Evolutionary conservation across 805 yeast species (phyloP), one percentile per base, ranked within the genome.

Genomic region (Candida insectalens): DNA sequence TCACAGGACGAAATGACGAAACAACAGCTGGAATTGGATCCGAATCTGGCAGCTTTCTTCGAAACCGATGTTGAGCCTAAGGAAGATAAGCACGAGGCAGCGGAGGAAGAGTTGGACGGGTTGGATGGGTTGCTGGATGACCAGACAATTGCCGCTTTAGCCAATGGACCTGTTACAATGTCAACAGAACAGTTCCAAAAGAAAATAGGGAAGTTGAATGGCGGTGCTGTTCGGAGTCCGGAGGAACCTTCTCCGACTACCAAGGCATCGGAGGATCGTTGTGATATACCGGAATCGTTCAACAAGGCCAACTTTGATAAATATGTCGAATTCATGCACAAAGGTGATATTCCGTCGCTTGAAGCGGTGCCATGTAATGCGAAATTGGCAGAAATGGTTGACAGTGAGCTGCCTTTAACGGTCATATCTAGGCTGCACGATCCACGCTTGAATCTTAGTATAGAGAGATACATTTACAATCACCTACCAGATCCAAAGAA

Each of bases 381-480:
- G 6, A 32, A 29, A 14, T 32, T 53, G 4, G 33, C 34, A 3
- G 38, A 42, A 1, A 19, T 51, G 3, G 48, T 38, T 2, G 21
- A 26, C 8, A 34, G 40, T 1, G 34, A 35, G 1, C 13, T 46
- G n/a, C 78, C 84, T 4, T 56, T 77, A 14, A 61, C 77, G 2
- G 63, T 83, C 22, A 51, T 78, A 1, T 74, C 95, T 1, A 58
- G 58, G 18, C 61, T 80, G 8, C 51, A 59, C 3, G 69, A 81
- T 44, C 97, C 97, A 2, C 75, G 64, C 46, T 45, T 74, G 33
- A 92, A 92, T 49, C 60, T 92, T 12, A 85, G 96, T 2, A 46
- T 87, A 4, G 99, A 92, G 46, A 81, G 83, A 43, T 80, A 71
- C 47, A 60, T 92, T 1, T 92, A 83, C 53, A 66, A 67, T 34